phyloP scores from a whole-genome alignment of 192 early-diverging fungal species.

The Coemansia sp. region DNA sequence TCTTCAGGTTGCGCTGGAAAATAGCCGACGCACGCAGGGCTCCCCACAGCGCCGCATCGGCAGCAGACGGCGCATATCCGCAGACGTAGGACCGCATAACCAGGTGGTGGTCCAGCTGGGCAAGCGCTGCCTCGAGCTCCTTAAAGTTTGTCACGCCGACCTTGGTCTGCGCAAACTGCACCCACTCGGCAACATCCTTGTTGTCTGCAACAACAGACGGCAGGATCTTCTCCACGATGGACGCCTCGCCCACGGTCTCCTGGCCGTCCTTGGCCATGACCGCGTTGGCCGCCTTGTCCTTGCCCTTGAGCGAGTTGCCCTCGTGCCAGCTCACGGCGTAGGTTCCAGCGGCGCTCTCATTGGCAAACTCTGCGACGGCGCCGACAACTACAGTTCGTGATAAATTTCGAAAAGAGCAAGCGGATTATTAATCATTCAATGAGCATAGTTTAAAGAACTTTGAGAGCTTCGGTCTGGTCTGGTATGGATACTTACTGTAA shows the following conservation, averaged over 20 bases:
- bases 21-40: conserved; percentile 78
- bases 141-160: conserved; percentile 69
- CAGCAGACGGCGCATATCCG: conserved; percentile 74
- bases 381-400: conserved; percentile 44
- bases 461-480: no score
- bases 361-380: conserved; percentile 57
- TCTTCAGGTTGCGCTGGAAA: conserved; percentile 81
- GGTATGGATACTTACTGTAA: conserved; percentile 46
- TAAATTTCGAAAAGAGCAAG: background rate
- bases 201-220: background rate
- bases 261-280: conserved; percentile 15
- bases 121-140: conserved; percentile 67
- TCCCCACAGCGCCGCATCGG: conserved; percentile 89
- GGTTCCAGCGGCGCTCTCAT: conserved; percentile 21
- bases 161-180: conserved; percentile 68
- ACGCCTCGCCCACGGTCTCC: conserved; percentile 24
- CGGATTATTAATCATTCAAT: no score
- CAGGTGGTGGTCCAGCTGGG: conserved; percentile 79
- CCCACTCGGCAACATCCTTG: conserved; percentile 59
- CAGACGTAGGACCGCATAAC: conserved; percentile 78
- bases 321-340: conserved; percentile 59
- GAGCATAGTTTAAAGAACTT: no score
- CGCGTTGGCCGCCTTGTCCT: conserved; percentile 47
- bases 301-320: conserved; percentile 39
- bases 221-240: conserved; percentile 12